Percentiles rank a stretch among this genome's conserved stretches.
Conservation (phyloP, 768 basidiomycete species). For the Podaxis sp. region DNA sequence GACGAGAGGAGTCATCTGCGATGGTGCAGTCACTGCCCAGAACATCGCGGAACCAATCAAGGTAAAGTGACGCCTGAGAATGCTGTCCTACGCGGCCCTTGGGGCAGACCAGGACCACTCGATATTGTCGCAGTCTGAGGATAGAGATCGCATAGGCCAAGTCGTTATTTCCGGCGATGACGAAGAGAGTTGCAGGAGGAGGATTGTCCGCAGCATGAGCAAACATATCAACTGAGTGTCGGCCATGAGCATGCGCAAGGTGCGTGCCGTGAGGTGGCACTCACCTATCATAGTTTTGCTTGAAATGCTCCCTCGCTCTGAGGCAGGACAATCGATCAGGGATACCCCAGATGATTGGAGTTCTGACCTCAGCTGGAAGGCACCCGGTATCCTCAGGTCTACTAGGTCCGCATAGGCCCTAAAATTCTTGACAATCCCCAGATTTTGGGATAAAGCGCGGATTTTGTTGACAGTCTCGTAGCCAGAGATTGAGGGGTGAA, state of each 20-base stretch:
- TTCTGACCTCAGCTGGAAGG: conserved; percentile 11
- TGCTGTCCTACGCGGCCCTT: conserved; percentile 35
- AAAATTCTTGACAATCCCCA: conserved; percentile 14
- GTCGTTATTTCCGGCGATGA: conserved; percentile 46
- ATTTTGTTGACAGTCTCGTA: conserved; percentile 9
- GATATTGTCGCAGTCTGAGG: conserved; percentile 36
- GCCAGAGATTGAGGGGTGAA: neutral
- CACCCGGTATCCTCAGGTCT: neutral
- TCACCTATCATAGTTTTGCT: conserved; percentile 13
- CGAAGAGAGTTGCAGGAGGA: conserved; percentile 40
- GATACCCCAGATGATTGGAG: conserved; percentile 17
- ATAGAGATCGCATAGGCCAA: conserved; percentile 43
- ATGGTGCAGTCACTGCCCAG: conserved; percentile 19
- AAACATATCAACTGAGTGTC: conserved; percentile 23
- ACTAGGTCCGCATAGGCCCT: conserved; percentile 13
- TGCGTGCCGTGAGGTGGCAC: neutral
- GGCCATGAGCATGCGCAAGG: neutral
- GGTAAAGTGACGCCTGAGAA: conserved; percentile 44
- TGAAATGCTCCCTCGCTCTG: conserved; percentile 6
- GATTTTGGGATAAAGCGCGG: neutral
- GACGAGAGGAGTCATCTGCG: neutral
- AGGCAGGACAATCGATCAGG: conserved; percentile 12
- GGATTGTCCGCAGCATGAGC: conserved; percentile 41
- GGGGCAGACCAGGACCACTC: conserved; percentile 39
- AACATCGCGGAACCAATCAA: conserved; percentile 45